Conservation (phyloP, 2,329 filamentous ascomycete species). For the Clonostachys sp. region DNA sequence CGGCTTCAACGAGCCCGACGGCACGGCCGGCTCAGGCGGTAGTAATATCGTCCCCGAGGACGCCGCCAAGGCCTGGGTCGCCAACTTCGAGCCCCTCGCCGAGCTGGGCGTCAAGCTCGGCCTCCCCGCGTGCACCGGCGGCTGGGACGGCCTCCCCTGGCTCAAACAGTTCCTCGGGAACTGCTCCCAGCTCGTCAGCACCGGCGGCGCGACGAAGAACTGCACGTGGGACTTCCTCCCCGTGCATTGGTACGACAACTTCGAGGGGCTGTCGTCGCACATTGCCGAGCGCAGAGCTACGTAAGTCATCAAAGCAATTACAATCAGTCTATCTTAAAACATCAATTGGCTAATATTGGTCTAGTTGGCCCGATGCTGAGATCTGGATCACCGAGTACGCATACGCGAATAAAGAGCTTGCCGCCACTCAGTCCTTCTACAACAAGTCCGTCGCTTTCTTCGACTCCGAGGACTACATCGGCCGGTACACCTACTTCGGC, state of each 20-base stretch:
- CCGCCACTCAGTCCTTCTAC: constrained; percentile 59
- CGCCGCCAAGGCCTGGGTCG: constrained; percentile 67
- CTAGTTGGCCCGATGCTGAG: constrained; percentile 52
- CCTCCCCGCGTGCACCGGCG: constrained; percentile 66
- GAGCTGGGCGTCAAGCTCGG: constrained; percentile 62
- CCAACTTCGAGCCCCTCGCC: constrained; percentile 65
- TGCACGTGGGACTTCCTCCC: constrained; percentile 62
- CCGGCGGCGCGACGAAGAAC: constrained; percentile 27
- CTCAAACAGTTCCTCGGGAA: constrained; percentile 59
- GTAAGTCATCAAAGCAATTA: constrained; percentile 15
- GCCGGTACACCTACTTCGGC: constrained; percentile 72
- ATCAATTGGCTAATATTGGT: not conserved
- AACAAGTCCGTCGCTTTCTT: constrained; percentile 64
- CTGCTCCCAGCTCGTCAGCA: constrained; percentile 55
- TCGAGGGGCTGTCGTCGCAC: constrained; percentile 62
- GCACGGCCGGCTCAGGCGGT: constrained; percentile 49
- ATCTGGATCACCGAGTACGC: constrained; percentile 83
- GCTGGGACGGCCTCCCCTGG: constrained; percentile 59
- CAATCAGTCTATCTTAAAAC: not conserved
- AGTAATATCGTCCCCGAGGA: constrained; percentile 52
- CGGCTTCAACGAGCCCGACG: constrained; percentile 79
- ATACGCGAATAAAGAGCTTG: constrained; percentile 49
- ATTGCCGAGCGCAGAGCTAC: constrained; percentile 45
- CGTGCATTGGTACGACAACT: constrained; percentile 66
- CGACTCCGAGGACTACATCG: constrained; percentile 51